These are phyloP conservation scores for Vitis labrusca DNA, from an alignment of 164 flowering plant genomes.

Conservation along the genomic window DNA sequence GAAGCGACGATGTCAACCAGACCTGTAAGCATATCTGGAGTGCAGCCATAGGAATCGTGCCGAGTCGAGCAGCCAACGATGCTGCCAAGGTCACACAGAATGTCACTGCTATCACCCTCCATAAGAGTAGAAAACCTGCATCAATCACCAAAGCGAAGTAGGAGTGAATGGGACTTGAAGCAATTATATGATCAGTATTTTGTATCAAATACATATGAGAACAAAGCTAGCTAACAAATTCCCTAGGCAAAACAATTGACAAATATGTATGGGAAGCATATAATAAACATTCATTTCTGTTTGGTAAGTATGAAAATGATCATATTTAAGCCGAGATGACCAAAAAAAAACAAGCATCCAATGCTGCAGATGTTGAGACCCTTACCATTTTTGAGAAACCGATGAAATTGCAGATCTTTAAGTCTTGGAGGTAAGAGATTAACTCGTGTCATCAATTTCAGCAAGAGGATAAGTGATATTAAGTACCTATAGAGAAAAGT, in stretches of 20 bases:
- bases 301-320: too few relatives aligned
- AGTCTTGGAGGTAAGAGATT: slow-evolving; percentile 72
- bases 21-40: slow-evolving; percentile 92
- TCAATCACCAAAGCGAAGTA: not conserved
- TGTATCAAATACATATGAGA: too few relatives aligned
- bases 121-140: slow-evolving; percentile 65
- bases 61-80: slow-evolving; percentile 83
- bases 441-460: slow-evolving; percentile 56
- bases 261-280: not conserved
- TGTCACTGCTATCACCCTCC: slow-evolving; percentile 82
- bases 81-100: slow-evolving; percentile 93
- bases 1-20: slow-evolving; percentile 88
- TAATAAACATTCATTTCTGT: too few relatives aligned
- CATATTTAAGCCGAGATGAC: too few relatives aligned
- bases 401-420: slow-evolving; percentile 59
- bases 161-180: too few relatives aligned
- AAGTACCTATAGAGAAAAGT: slow-evolving; percentile 53
- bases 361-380: not conserved
- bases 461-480: slow-evolving; percentile 57
- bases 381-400: slow-evolving; percentile 84
- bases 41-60: slow-evolving; percentile 89
- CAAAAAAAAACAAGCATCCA: too few relatives aligned
- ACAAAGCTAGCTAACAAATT: too few relatives aligned
- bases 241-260: not conserved
- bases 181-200: too few relatives aligned